phyloP scores from a whole-genome alignment of 2,329 filamentous ascomycete species.

The Beauveria sp. region DNA sequence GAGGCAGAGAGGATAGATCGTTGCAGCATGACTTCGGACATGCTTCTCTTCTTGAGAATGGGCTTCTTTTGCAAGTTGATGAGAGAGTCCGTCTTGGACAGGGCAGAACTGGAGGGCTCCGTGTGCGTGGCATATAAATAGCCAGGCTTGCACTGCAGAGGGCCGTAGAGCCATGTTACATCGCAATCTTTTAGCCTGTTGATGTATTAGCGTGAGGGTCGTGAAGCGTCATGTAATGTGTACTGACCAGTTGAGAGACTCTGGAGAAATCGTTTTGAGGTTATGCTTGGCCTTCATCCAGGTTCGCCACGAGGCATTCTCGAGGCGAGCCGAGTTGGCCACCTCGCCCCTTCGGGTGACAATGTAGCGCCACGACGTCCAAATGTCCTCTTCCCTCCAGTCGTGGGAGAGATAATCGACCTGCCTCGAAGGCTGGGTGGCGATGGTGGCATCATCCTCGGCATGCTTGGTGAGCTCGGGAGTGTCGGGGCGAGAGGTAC shows the following conservation, averaged over 20 bases:
- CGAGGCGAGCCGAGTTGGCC: slow-evolving; percentile 71
- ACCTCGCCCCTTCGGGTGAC: slow-evolving; percentile 72
- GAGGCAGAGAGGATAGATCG: slow-evolving; percentile 82
- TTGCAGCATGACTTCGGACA: slow-evolving; percentile 92
- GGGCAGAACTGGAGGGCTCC: slow-evolving; percentile 11
- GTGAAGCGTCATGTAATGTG: background rate
- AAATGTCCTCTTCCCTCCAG: slow-evolving; percentile 94
- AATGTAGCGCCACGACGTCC: slow-evolving; percentile 94
- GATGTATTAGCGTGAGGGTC: slow-evolving; percentile 21
- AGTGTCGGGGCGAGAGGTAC: slow-evolving; percentile 49
- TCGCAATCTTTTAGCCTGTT: slow-evolving; percentile 91
- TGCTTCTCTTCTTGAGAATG: slow-evolving; percentile 92
- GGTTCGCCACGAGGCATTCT: slow-evolving; percentile 95
- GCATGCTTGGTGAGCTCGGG: slow-evolving; percentile 52
- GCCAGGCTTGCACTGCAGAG: slow-evolving; percentile 65
- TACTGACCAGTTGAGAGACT: slow-evolving; percentile 84
- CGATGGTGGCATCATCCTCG: slow-evolving; percentile 72
- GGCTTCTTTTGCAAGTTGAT: slow-evolving; percentile 67
- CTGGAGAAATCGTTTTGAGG: slow-evolving; percentile 79
- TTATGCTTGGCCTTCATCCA: slow-evolving; percentile 92
- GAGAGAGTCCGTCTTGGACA: slow-evolving; percentile 59
- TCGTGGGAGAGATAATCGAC: slow-evolving; percentile 94
- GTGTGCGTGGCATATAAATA: slow-evolving; percentile 33
- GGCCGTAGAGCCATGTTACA: slow-evolving; percentile 95
- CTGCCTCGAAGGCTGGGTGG: slow-evolving; percentile 70